Conservation (phyloP, 2,329 filamentous ascomycete genomes). For the Triangularia verruculosa region DNA sequence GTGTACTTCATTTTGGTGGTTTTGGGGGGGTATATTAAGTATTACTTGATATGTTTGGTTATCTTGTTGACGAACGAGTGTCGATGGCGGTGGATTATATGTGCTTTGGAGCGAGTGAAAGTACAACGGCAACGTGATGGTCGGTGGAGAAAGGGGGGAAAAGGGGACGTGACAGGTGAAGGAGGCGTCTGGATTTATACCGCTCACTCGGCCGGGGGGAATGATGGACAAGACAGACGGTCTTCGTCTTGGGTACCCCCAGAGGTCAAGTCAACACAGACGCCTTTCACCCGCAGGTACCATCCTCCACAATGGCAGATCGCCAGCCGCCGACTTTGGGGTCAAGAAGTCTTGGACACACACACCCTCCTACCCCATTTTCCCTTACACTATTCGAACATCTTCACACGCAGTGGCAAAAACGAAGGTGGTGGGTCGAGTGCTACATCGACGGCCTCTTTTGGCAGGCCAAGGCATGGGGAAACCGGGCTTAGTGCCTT, state of each 20-base stretch:
- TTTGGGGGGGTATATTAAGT: not conserved
- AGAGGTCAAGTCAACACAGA: not conserved
- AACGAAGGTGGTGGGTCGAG: not conserved
- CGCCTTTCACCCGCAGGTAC: not conserved
- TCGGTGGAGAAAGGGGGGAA: not conserved
- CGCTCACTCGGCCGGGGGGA: not conserved
- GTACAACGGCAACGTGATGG: not conserved
- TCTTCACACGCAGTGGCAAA: not conserved
- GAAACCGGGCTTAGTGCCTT: not conserved
- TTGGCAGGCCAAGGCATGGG: not conserved
- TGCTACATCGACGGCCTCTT: not conserved
- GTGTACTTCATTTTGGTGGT: conserved; percentile 30
- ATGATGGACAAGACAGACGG: not conserved
- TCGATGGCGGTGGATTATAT: not conserved
- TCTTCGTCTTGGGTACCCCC: not conserved
- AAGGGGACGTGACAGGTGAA: not conserved
- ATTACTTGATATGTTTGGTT: not conserved
- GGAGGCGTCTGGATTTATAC: not conserved
- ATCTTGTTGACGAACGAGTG: conserved; percentile 13
- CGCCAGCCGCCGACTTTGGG: not conserved
- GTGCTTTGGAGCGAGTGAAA: not conserved
- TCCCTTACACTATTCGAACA: too few species aligned
- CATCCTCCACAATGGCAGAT: not conserved
- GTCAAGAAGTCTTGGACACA: not conserved
- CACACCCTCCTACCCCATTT: not conserved